These are phyloP conservation scores for Bombardia bombarda DNA, from an alignment of 495 filamentous ascomycete genomes.

Conservation along the genomic window DNA sequence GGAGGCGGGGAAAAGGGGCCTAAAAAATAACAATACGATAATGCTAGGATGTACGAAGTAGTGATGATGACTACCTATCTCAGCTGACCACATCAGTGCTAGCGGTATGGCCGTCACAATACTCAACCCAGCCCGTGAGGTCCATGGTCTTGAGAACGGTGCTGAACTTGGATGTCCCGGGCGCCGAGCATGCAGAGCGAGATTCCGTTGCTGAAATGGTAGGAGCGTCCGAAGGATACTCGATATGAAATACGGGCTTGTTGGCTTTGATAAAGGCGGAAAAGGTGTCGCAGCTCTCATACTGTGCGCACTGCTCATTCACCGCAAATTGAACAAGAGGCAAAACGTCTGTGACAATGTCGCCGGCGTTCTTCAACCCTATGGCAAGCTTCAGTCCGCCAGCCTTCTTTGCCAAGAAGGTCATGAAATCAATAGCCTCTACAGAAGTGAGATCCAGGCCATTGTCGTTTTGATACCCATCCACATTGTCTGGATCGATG, in stretches of 20 bases:
- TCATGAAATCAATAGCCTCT: constrained; percentile 50
- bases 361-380: constrained; percentile 59
- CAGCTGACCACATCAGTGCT: constrained; percentile 9
- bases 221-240: constrained; percentile 49
- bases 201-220: constrained; percentile 17
- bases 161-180: constrained; percentile 37
- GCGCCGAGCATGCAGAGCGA: constrained; percentile 4
- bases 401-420: constrained; percentile 50
- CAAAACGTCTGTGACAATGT: constrained; percentile 50
- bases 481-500: constrained; percentile 66
- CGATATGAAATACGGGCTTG: constrained; percentile 70
- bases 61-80: too few relatives aligned
- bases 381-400: constrained; percentile 40
- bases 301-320: constrained; percentile 63
- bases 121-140: constrained; percentile 51
- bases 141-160: constrained; percentile 59
- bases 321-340: constrained; percentile 56
- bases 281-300: constrained; percentile 46
- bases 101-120: constrained; percentile 23
- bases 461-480: constrained; percentile 51
- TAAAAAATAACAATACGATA: neutral
- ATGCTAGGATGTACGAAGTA: too few relatives aligned
- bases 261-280: constrained; percentile 45
- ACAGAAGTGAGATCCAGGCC: constrained; percentile 47
- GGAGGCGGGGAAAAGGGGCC: neutral